Percentiles rank a stretch among this genome's conserved stretches.
These are phyloP conservation scores for Blastocystis sp. DNA, from an alignment of 352 stramenopile genomes.

Conservation along the genomic window DNA sequence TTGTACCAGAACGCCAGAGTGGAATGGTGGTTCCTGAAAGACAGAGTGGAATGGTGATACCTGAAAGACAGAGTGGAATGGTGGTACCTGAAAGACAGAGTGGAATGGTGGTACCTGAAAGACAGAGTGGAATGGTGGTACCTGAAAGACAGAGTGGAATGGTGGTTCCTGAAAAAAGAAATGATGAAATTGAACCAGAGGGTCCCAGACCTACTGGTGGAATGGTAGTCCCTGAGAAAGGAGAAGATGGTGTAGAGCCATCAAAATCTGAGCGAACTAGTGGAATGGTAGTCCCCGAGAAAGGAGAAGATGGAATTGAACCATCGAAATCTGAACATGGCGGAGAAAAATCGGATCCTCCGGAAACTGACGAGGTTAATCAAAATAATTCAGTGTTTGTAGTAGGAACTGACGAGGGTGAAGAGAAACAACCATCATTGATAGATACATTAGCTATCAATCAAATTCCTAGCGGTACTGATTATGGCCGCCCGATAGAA, in stretches of 20 bases:
- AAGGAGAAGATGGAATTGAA: not conserved
- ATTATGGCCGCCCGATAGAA: no score
- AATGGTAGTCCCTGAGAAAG: not conserved
- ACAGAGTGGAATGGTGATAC: not conserved
- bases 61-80: not conserved
- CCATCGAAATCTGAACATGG: not conserved
- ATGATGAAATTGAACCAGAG: not conserved
- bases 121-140: not conserved
- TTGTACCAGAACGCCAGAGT: not conserved
- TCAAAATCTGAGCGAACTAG: not conserved
- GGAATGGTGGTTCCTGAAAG: not conserved
- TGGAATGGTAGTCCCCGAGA: not conserved
- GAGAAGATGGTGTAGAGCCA: not conserved
- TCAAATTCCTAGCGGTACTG: no score
- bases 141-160: not conserved
- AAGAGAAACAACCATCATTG: no score
- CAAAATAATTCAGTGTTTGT: no score
- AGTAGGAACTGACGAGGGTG: no score
- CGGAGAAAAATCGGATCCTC: no score
- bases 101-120: not conserved
- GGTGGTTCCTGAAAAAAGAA: not conserved
- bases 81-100: not conserved
- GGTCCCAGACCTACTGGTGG: not conserved
- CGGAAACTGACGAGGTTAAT: no score
- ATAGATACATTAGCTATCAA: no score